Conservation (phyloP, 371 early-diverging fungal genomes). For the Mucor piriformis region DNA sequence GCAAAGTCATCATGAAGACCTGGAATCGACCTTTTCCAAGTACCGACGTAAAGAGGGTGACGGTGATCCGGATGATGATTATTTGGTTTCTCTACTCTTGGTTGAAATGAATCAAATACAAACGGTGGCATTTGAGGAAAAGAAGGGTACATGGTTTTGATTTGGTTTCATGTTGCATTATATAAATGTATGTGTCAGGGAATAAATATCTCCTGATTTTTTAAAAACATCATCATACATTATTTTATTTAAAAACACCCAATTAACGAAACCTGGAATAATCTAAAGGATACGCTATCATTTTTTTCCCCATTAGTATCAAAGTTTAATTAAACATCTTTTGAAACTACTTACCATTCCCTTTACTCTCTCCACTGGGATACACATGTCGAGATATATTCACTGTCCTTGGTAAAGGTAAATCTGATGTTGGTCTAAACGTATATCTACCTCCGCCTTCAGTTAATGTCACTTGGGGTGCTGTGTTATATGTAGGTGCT, state of each 20-base stretch:
- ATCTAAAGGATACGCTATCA: slow-evolving; percentile 36
- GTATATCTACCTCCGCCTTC: slow-evolving; percentile 43
- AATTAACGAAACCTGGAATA: slow-evolving; percentile 15
- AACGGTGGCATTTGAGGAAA: slow-evolving; percentile 33
- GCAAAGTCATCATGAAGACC: slow-evolving; percentile 75
- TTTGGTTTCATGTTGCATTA: background rate
- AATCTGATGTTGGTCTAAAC: slow-evolving; percentile 33
- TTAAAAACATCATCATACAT: background rate
- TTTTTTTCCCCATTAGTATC: too few species aligned
- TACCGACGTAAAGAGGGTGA: slow-evolving; percentile 80
- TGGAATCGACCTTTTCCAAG: slow-evolving; percentile 84
- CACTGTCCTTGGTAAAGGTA: slow-evolving; percentile 37
- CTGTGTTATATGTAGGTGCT: background rate
- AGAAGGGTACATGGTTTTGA: background rate
- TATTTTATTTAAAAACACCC: background rate
- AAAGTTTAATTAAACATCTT: background rate
- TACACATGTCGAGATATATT: slow-evolving; percentile 27
- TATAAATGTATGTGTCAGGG: background rate
- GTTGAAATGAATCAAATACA: slow-evolving; percentile 25
- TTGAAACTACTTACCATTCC: slow-evolving; percentile 41
- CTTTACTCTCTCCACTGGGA: slow-evolving; percentile 43
- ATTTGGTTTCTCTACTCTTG: slow-evolving; percentile 1
- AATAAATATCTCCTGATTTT: background rate
- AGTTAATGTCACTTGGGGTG: slow-evolving; percentile 23
- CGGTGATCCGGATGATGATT: slow-evolving; percentile 67